These are phyloP conservation scores for Auricularia cornea DNA, from an alignment of 768 basidiomycete genomes.

Conservation along the genomic window DNA sequence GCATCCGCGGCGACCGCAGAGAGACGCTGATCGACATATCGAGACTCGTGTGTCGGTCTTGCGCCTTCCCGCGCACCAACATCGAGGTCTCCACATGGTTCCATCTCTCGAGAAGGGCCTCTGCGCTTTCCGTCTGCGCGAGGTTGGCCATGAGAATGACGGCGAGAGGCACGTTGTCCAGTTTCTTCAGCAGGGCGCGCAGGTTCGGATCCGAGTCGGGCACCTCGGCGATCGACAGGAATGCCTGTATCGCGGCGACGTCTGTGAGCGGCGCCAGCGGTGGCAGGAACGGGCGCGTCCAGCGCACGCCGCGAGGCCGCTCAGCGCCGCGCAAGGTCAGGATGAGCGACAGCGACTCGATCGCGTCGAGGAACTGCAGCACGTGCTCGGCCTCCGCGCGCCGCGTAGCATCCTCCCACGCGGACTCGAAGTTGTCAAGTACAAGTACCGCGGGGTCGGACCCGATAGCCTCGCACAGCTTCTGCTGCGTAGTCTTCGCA, in stretches of 20 bases:
- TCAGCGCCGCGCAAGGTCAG: slow-evolving; percentile 18
- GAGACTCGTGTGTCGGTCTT: slow-evolving; percentile 10
- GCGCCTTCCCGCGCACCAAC: slow-evolving; percentile 1
- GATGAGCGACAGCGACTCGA: slow-evolving; percentile 16
- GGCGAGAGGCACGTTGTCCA: slow-evolving; percentile 18
- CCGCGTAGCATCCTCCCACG: background rate
- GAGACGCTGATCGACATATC: slow-evolving; percentile 17
- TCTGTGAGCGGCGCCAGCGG: slow-evolving; percentile 12
- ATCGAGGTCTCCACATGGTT: slow-evolving; percentile 1
- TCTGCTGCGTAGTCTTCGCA: background rate
- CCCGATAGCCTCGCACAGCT: background rate
- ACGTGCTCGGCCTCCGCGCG: background rate
- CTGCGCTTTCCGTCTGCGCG: slow-evolving; percentile 6
- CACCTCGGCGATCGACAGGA: slow-evolving; percentile 14
- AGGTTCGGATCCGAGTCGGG: slow-evolving; percentile 14
- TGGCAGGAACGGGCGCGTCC: slow-evolving; percentile 16
- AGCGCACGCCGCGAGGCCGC: slow-evolving; percentile 13
- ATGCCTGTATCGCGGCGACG: slow-evolving; percentile 11
- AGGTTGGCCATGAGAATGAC: slow-evolving; percentile 27
- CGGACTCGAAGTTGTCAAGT: background rate
- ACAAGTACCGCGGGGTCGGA: slow-evolving; percentile 9
- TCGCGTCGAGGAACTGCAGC: slow-evolving; percentile 4
- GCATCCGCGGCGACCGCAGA: slow-evolving; percentile 13
- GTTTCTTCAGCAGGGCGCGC: slow-evolving; percentile 10
- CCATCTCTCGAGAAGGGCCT: slow-evolving; percentile 4